Evolutionary conservation across 129 eudicot species (phyloP), one percentile per base, ranked within the genome.

Genomic region (Pittosporum tobira): DNA sequence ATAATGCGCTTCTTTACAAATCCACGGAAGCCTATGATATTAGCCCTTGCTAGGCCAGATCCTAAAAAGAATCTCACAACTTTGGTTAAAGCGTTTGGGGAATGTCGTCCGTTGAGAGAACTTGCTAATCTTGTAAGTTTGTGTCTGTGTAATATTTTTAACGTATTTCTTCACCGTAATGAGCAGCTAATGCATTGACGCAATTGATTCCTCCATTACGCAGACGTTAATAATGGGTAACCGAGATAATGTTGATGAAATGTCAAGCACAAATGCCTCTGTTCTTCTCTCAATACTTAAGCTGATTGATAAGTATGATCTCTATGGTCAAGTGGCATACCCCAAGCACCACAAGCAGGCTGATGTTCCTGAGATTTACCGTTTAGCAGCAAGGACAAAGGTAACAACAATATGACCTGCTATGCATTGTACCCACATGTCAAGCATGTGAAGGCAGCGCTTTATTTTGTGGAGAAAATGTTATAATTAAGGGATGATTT

Each of bases 31-130:
- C 99, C 99, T 10, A 87, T 93, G 99, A 93, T 93, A 59, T 88
- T 93, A 16, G 99, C 99, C 48, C 96, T 93, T 66, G 99, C 99
- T 30, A 87, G 99, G 80, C 99, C 99, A 5, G 99, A 93, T 75
- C 99, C 99, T 4, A 93, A 93, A 71, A 93, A 93, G 77, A 93
- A 93, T 57, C 94, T 93, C 14, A 79, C 81, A 37, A 93, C 99
- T 51, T 81, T 93, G 69, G 94, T 93, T 63, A 93, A 93, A 81
- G 99, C 99, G 77, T 93, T 93, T 73, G 99, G 99, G 48, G 99
- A 93, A 71, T 93, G 99, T 64, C 94, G 96, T 59, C 99, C 94
- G 54, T 65, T 93, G 55, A 76, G 86, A 72, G 99, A 93, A 86
- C 99, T 93, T 64, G 96, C 99, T 42, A 93, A 93, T 68, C 99